Percentiles rank a stretch among this genome's conserved stretches.
These are phyloP conservation scores for Volvox africanus DNA, from an alignment of 139 green algal species.

Conservation along the genomic window DNA sequence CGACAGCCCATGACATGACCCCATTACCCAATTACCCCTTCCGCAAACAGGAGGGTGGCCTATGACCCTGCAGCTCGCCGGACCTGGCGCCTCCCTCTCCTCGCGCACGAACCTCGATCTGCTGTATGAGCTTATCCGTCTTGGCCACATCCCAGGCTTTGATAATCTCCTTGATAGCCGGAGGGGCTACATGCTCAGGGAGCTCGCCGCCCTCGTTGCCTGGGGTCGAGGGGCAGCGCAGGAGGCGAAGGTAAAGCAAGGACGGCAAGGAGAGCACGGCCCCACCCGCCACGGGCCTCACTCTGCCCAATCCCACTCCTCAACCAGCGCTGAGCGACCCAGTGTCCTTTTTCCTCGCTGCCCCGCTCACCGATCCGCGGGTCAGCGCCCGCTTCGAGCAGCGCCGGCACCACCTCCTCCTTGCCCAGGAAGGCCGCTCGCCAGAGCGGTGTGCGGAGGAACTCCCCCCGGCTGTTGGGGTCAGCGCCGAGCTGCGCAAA, in stretches of 20 bases:
- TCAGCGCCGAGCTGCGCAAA: conserved; percentile 43
- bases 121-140: conserved; percentile 55
- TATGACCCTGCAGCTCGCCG: no score
- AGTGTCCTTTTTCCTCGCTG: background rate
- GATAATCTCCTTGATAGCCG: conserved; percentile 52
- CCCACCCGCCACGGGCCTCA: background rate
- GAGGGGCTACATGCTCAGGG: conserved; percentile 55
- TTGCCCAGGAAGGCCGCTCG: conserved; percentile 68
- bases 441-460: conserved; percentile 71
- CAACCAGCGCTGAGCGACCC: background rate
- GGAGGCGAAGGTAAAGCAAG: background rate
- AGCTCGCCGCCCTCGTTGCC: conserved; percentile 62
- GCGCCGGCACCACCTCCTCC: conserved; percentile 43
- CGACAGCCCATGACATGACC: no score
- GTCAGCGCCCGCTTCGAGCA: conserved; percentile 67
- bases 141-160: conserved; percentile 50
- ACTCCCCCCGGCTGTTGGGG: conserved; percentile 70
- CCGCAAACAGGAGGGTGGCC: no score
- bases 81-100: background rate
- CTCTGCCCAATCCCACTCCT: background rate
- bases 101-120: conserved; percentile 9
- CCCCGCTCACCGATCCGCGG: conserved; percentile 50
- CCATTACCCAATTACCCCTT: no score
- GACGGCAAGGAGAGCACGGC: background rate
- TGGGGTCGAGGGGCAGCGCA: background rate